These are phyloP conservation scores for Colletotrichum tropicale DNA, from an alignment of 2,329 filamentous ascomycete genomes.

Conservation along the genomic window DNA sequence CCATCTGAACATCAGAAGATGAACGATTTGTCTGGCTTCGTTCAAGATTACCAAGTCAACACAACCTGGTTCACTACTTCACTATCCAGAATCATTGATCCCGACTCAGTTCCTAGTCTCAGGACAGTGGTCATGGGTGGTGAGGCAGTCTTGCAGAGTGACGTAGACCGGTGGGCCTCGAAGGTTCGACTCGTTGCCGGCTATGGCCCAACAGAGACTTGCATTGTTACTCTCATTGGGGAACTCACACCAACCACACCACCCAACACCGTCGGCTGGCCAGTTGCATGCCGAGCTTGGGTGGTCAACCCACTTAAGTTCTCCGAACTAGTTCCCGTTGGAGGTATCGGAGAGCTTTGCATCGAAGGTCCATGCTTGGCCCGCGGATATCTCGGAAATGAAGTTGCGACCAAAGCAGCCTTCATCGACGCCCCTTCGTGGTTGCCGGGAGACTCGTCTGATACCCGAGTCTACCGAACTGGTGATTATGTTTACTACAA, in stretches of 20 bases:
- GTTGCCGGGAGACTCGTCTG: neutral
- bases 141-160: conserved; percentile 32
- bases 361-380: conserved; percentile 2
- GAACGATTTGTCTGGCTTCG: conserved; percentile 20
- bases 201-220: conserved; percentile 6
- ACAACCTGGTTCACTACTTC: neutral
- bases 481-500: conserved; percentile 52
- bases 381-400: neutral
- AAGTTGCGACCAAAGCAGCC: neutral
- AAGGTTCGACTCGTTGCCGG: neutral
- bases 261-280: conserved; percentile 27
- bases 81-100: neutral
- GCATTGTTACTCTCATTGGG: conserved; percentile 35
- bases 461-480: conserved; percentile 45
- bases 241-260: neutral
- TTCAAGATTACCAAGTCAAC: conserved; percentile 13
- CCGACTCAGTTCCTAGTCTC: neutral
- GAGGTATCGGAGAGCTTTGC: neutral
- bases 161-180: conserved; percentile 34
- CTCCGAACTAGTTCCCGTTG: conserved; percentile 27
- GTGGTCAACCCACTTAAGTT: conserved; percentile 25
- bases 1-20: conserved; percentile 19
- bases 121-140: neutral
- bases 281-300: conserved; percentile 22
- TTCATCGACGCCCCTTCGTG: neutral